These are phyloP conservation scores for Phlebiopsis gigantea DNA, from an alignment of 768 basidiomycete genomes.

Conservation along the genomic window DNA sequence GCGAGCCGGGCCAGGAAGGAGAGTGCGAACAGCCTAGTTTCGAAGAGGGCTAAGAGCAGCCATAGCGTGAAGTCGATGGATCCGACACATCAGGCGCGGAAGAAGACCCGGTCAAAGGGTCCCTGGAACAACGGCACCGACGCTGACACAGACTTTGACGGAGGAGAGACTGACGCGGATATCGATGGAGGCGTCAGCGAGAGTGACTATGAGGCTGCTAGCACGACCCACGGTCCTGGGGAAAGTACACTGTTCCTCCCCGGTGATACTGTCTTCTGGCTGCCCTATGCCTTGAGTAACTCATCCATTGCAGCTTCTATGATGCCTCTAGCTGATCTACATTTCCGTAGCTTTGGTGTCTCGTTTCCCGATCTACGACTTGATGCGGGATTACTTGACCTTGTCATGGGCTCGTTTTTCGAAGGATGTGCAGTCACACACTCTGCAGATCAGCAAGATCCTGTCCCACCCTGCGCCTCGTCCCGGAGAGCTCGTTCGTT, in stretches of 20 bases:
- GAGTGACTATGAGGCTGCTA: slow-evolving; percentile 81
- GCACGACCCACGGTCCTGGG: slow-evolving; percentile 75
- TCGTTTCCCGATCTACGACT: slow-evolving; percentile 88
- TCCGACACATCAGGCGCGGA: slow-evolving; percentile 52
- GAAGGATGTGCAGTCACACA: slow-evolving; percentile 91
- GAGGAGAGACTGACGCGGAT: slow-evolving; percentile 54
- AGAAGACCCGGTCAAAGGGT: slow-evolving; percentile 54
- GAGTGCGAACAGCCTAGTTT: slow-evolving; percentile 61
- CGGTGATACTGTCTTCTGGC: slow-evolving; percentile 90
- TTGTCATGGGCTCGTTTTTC: slow-evolving; percentile 92
- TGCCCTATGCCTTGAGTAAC: slow-evolving; percentile 88
- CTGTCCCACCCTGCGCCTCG: slow-evolving; percentile 84
- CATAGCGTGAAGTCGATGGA: slow-evolving; percentile 40
- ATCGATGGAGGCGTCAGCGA: slow-evolving; percentile 78
- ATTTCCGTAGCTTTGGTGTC: slow-evolving; percentile 69
- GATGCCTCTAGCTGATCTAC: background rate
- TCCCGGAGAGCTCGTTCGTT: slow-evolving; percentile 78
- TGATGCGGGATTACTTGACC: slow-evolving; percentile 95
- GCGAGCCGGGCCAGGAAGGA: slow-evolving; percentile 75
- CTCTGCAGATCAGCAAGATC: slow-evolving; percentile 84
- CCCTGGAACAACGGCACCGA: slow-evolving; percentile 64
- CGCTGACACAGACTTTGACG: slow-evolving; percentile 69
- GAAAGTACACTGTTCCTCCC: slow-evolving; percentile 87
- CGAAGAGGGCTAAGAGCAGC: slow-evolving; percentile 52
- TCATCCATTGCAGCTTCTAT: slow-evolving; percentile 17